Evolutionary conservation across 2,329 filamentous ascomycete genomes (phyloP).

Genomic region (Talaromyces sp.): DNA sequence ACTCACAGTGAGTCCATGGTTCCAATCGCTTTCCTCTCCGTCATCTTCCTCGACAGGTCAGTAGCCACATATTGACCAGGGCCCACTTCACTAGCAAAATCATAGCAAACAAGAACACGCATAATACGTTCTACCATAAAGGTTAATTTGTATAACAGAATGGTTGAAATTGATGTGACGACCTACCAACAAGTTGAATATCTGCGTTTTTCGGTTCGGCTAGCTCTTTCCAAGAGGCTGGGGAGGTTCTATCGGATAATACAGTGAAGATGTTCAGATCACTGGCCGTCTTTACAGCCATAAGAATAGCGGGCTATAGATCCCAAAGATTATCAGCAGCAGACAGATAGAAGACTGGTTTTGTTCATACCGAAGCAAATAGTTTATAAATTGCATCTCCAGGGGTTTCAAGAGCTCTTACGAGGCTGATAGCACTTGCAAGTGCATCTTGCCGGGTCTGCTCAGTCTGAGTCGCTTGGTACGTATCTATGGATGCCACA

Average conservation of each 20-base stretch:
- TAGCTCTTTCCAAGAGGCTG: constrained; percentile 15
- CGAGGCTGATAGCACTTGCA: constrained; percentile 19
- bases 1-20: constrained; percentile 25
- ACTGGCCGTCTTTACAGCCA: constrained; percentile 18
- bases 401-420: constrained; percentile 21
- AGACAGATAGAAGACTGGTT: constrained; percentile 16
- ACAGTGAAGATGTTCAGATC: constrained; percentile 18
- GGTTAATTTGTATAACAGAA: constrained; percentile 24
- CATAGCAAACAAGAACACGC: constrained; percentile 38
- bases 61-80: constrained; percentile 26
- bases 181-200: constrained; percentile 16
- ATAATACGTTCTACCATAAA: constrained; percentile 29
- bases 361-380: constrained; percentile 2
- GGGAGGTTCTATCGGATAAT: constrained; percentile 11
- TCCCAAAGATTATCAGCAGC: not conserved
- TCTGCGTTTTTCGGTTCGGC: constrained; percentile 13
- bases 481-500: constrained; percentile 13
- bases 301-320: constrained; percentile 3
- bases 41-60: constrained; percentile 23
- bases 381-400: constrained; percentile 23
- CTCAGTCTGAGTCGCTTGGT: constrained; percentile 17
- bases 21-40: constrained; percentile 22
- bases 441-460: constrained; percentile 19
- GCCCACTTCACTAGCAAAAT: constrained; percentile 28
- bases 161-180: constrained; percentile 16